Base-by-base conservation (phyloP, 116 monocot species). In the Phalaenopsis hybrid region DNA sequence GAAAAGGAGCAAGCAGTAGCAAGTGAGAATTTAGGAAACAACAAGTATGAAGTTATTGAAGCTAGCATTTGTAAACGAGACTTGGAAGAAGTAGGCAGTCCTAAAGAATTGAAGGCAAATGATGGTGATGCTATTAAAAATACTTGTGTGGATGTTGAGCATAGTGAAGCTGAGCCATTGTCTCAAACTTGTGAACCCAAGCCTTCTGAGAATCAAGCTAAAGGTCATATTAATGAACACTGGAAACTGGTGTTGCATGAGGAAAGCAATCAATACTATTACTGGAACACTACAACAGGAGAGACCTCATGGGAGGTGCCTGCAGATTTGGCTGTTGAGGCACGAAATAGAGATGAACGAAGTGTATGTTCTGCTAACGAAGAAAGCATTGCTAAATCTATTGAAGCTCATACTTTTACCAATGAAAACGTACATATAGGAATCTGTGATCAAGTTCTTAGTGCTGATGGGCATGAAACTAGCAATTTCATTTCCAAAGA, bases 241-340 rank as follows among this genome's bases (percentile, higher is more conserved):
- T 98, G 98, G 98, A 95, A 98, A 82, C 31, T 90, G 73, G 88
- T 93, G 31, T 81, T 95, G 86, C 88, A 95, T 88, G 95, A 88
- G 48, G 85, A 93, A 83, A 98, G 89, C 72, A 90, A 91, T 81
- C 87, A 82, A 48, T 93, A 88, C 81, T 98, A 98, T 83, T 98
- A 92, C 58, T 98, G 98, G 98, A 98, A 98, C 81, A 93, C 89
- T 21, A 61, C 87, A 79, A 98, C 98, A 18, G 98, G 98, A 23
- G 95, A 98, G 83, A 98, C 98, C 78, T 95, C 95, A 46, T 98
- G 98, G 98, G 95, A 92, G 44, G 80, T 93, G 9, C 98, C 98
- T 69, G 57, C 76, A 80, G 80, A 18, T 57, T 41, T 93, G 74
- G 49, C 82, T 76, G 37, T 85, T n/a, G 75, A 70, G 72, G 10